Evolutionary conservation across 1,139 yeast species (phyloP).

Genomic region (Zygotorulaspora mrakii): DNA sequence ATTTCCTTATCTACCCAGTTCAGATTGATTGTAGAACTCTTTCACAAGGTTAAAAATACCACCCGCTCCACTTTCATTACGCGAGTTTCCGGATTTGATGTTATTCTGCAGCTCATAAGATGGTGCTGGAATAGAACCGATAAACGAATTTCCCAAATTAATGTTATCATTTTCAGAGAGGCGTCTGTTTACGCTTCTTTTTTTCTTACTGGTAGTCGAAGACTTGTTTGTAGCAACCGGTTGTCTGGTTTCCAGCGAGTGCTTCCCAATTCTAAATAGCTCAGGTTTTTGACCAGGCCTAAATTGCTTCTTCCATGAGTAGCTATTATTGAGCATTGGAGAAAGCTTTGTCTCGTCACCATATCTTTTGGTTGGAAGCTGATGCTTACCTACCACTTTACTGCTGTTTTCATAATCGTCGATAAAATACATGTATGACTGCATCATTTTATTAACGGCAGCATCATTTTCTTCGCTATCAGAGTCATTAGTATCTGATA

Average conservation of each 20-base stretch:
- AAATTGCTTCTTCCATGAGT: slow-evolving; percentile 38
- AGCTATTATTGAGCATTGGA: slow-evolving; percentile 19
- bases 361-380: slow-evolving; percentile 24
- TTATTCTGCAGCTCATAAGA: slow-evolving; percentile 30
- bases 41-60: slow-evolving; percentile 84
- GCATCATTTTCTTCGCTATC: slow-evolving; percentile 43
- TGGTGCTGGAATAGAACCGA: slow-evolving; percentile 31
- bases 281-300: slow-evolving; percentile 34
- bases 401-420: slow-evolving; percentile 66
- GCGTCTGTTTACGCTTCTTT: slow-evolving; percentile 3
- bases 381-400: slow-evolving; percentile 38
- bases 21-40: slow-evolving; percentile 70
- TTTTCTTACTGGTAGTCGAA: slow-evolving; percentile 3
- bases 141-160: slow-evolving; percentile 25
- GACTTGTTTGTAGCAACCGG: slow-evolving; percentile 3
- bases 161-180: slow-evolving; percentile 7
- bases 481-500: slow-evolving; percentile 14
- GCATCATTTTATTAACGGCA: slow-evolving; percentile 86
- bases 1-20: slow-evolving; percentile 34
- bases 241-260: slow-evolving; percentile 13
- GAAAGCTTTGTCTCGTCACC: slow-evolving; percentile 10
- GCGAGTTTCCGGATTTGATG: slow-evolving; percentile 49
- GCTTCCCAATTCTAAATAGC: slow-evolving; percentile 22
- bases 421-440: slow-evolving; percentile 79
- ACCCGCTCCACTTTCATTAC: slow-evolving; percentile 43